Base-by-base conservation (phyloP, 441 rosid species). In the Eutrema salsugineum region DNA sequence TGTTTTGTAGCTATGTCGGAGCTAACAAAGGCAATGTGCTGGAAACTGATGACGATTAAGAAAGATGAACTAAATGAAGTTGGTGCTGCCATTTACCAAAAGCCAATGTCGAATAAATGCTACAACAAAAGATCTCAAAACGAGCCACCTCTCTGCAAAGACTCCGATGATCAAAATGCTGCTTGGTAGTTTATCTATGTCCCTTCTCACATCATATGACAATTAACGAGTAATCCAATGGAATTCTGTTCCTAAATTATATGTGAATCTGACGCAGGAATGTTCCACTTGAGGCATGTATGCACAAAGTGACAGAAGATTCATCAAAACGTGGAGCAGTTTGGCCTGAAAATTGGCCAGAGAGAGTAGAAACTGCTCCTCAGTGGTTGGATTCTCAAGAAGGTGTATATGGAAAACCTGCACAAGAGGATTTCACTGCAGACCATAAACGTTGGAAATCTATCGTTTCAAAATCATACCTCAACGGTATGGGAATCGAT, bases 401-500 rank as follows among this genome's bases (percentile, higher is more conserved):
- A 59, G 89, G 89, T 24, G 80, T 85, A 19, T 85, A 85, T 47
- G 86, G 88, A 47, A 85, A 85, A 76, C 77, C 88, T 54, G 89
- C 81, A 17, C 81, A 75, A 32, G 81, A 80, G 48, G 89, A 85
- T 73, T 83, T 85, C 51, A 49, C 71, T 8, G 76, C 85, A 4
- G 89, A 85, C 54, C 77, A 78, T 30, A 78, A 68, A 19, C 85
- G 78, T 63, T 85, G 89, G 89, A 85, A 81, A 70, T 55, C 56
- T 17, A 80, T 85, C 14, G 84, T 83, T 57, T 81, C 81, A 33
- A 70, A 76, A 60, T 76, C 79, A 14, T 85, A 85, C 72, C 73
- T 85, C 76, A 78, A 76, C 4, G 85, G 79, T 27, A 80, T 84
- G 64, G 83, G 82, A 70, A 71, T 84, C 32, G 63, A 62, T 56